phyloP scores from a whole-genome alignment of 2,329 filamentous ascomycete species.

The Davidsoniella eucalypti region DNA sequence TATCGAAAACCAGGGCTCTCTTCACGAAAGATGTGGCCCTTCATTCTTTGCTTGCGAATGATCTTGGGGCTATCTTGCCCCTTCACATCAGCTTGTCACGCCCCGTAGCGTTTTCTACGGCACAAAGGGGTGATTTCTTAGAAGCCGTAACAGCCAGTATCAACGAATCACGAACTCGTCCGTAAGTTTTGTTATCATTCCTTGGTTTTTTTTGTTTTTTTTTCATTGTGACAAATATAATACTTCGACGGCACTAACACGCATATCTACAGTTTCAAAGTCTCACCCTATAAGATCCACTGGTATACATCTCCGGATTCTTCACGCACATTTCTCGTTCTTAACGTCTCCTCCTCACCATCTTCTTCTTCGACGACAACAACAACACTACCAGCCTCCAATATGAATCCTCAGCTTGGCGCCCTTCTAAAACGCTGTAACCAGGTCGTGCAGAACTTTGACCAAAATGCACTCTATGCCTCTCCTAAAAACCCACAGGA shows the following conservation, averaged over 20 bases:
- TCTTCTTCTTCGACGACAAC: not conserved
- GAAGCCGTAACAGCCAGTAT: conserved; percentile 32
- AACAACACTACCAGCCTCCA: not conserved
- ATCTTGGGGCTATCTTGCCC: conserved; percentile 61
- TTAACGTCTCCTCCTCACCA: conserved; percentile 36
- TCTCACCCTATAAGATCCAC: conserved; percentile 25
- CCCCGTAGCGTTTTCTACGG: conserved; percentile 56
- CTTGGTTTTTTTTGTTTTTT: not conserved
- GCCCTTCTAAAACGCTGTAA: conserved; percentile 43
- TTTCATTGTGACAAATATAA: conserved; percentile 18
- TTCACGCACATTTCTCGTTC: conserved; percentile 69
- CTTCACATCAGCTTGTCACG: conserved; percentile 85
- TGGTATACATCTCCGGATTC: conserved; percentile 40
- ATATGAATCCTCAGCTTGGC: conserved; percentile 36
- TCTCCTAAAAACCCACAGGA: not conserved
- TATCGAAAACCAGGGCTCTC: conserved; percentile 21
- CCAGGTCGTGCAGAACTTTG: conserved; percentile 7
- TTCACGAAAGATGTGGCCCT: conserved; percentile 27
- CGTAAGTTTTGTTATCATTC: not conserved
- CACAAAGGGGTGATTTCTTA: conserved; percentile 55
- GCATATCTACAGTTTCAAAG: conserved; percentile 20
- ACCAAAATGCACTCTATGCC: not conserved
- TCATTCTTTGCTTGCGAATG: conserved; percentile 56
- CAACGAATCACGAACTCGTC: not conserved
- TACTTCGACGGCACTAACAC: conserved; percentile 15